Base-by-base conservation (phyloP, 352 stramenopile species). In the Globisporangium orthogonon region DNA sequence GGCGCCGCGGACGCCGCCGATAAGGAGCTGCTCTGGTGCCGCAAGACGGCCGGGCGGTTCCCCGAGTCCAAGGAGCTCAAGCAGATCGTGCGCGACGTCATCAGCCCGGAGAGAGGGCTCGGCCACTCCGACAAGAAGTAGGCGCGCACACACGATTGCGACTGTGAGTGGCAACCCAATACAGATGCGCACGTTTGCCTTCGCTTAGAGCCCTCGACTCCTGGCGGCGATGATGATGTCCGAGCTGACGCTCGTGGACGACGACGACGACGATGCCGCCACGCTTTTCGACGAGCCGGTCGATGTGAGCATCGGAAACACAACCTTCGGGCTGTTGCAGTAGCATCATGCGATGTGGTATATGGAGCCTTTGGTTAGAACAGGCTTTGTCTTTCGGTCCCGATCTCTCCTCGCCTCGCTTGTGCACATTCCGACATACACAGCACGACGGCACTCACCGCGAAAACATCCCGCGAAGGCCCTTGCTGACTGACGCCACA, bases 21-120 rank as follows among this genome's bases (percentile, higher is more conserved):
- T 35, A 69, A 71, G 31, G 69, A 87, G 50, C 52, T 96, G 53
- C 51, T 97, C 29, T 97, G 89, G 87, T 94, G 94, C 65, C 77
- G 91, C 55, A 88, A 84, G 63, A 66, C 74, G 13, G 66, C 73
- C 7, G 78, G 87, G 6, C 66, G 80, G 49, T 98, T 98, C 71
- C 93, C 93, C 2, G 87, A 98, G 66, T 80, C 86, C 45, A 96
- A 97, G 65, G 86, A 96, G 71, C 61, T 97, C 43, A 98, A 98
- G 70, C 90, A 97, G 66, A 70, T 91, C 52, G 73, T 98, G 58
- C 86, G 93, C 41, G 91, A 98, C 70, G 52, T 77, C 57, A 80
- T 97, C 54, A 74, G 70, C 33, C 92, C 92, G 1, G 73, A 91
- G 18, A 81, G 81, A 44, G 79, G 69, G n/a, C 78, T 97, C 35